phyloP scores from a whole-genome alignment of 768 basidiomycete genomes.

The Hydnum rufescens region DNA sequence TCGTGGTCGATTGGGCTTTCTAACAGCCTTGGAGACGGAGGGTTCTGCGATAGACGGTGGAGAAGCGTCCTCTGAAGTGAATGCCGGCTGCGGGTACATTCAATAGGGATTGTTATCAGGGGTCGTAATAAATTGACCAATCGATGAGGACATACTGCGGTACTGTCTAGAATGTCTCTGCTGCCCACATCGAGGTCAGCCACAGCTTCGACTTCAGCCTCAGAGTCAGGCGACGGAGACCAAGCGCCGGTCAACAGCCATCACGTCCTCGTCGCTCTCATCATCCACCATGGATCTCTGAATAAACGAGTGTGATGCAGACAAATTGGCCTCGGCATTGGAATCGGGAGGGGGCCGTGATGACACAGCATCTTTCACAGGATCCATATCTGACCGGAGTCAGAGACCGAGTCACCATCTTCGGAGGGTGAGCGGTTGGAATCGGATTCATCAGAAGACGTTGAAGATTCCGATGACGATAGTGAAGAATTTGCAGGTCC shows the following conservation, averaged over 20 bases:
- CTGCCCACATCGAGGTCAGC: too few species aligned
- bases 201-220: too few species aligned
- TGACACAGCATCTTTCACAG: constrained; percentile 15
- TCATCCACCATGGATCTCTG: background rate
- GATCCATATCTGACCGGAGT: constrained; percentile 17
- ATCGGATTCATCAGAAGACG: background rate
- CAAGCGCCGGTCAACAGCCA: too few species aligned
- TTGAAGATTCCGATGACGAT: background rate
- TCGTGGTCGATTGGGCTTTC: constrained; percentile 17
- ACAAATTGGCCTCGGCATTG: background rate
- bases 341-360: constrained; percentile 12
- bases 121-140: too few species aligned
- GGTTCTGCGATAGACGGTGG: too few species aligned
- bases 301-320: background rate
- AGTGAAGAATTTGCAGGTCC: background rate
- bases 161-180: background rate
- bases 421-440: background rate
- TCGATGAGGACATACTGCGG: background rate
- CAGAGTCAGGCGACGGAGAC: too few species aligned
- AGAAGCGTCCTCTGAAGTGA: background rate
- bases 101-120: too few species aligned
- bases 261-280: background rate
- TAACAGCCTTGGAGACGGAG: constrained; percentile 25
- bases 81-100: too few species aligned
- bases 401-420: constrained; percentile 11